Evolutionary conservation across 2,329 filamentous ascomycete genomes (phyloP).

Genomic region (Scorias spongiosa): DNA sequence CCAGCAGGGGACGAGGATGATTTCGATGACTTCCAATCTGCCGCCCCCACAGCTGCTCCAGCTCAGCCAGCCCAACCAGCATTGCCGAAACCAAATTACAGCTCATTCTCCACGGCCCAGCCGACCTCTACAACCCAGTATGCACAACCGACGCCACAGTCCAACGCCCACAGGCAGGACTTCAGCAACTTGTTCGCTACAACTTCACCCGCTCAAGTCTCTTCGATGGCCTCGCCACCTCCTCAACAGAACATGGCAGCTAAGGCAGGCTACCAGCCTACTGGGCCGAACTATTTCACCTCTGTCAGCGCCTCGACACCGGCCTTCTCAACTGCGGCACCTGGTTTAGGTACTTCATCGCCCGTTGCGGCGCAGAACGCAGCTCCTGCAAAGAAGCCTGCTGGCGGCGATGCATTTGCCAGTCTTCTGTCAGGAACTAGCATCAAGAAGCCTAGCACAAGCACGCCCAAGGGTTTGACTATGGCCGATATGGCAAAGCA

Average conservation of each 20-base stretch:
- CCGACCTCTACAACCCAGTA: constrained; percentile 49
- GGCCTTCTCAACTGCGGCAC: constrained; percentile 22
- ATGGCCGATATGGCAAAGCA: constrained; percentile 95
- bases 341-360: constrained; percentile 10
- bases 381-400: constrained; percentile 24
- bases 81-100: constrained; percentile 22
- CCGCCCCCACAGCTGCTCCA: constrained; percentile 41
- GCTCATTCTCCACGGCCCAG: constrained; percentile 30
- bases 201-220: constrained; percentile 56
- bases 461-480: constrained; percentile 52
- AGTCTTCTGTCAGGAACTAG: constrained; percentile 60
- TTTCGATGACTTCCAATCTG: constrained; percentile 95
- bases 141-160: constrained; percentile 69
- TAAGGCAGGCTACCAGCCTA: constrained; percentile 54
- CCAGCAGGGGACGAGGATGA: constrained; percentile 61
- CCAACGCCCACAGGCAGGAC: constrained; percentile 56
- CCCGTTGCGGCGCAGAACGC: constrained; percentile 24
- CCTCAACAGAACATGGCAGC: constrained; percentile 34
- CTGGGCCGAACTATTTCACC: constrained; percentile 88
- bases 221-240: constrained; percentile 22
- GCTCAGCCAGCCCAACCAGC: constrained; percentile 15
- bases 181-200: constrained; percentile 72
- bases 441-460: constrained; percentile 36
- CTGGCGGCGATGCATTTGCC: constrained; percentile 73
- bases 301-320: constrained; percentile 44